Evolutionary conservation across 1,284 basidiomycete genomes (phyloP).

Genomic region (Papiliotrema fonsecae): DNA sequence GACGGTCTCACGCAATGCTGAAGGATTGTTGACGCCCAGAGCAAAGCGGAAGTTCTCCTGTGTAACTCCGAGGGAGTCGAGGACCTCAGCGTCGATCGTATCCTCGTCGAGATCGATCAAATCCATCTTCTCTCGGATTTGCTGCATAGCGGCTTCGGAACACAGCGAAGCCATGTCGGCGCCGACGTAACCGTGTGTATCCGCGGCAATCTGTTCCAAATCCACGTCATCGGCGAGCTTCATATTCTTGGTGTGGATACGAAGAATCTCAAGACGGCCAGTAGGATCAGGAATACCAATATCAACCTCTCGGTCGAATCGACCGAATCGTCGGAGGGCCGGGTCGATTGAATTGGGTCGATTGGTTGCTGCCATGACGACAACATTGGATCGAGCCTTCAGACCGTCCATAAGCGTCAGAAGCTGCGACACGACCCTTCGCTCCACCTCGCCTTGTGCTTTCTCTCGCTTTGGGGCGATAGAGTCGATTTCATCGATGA

Average conservation of each 20-base stretch:
- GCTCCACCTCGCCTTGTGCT: conserved; percentile 99
- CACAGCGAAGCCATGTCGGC: conserved; percentile 95
- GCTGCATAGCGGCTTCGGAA: conserved; percentile 97
- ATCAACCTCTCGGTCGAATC: conserved; percentile 98
- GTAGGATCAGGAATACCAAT: conserved; percentile 99
- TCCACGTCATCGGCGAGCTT: conserved; percentile 97
- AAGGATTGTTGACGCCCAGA: conserved; percentile 91
- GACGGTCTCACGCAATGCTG: conserved; percentile 90
- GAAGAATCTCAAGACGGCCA: conserved; percentile 94
- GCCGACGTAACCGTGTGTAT: conserved; percentile 98
- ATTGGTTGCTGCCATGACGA: conserved; percentile 99
- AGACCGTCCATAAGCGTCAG: conserved; percentile 98
- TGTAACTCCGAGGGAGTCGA: conserved; percentile 90
- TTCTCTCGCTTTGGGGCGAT: conserved; percentile 99
- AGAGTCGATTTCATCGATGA: conserved; percentile 94
- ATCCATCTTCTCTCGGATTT: conserved; percentile 98
- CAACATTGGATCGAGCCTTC: conserved; percentile 96
- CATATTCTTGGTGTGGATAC: conserved; percentile 99
- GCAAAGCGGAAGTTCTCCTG: conserved; percentile 99
- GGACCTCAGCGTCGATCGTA: conserved; percentile 93
- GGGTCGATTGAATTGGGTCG: conserved; percentile 96
- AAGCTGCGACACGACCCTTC: conserved; percentile 96
- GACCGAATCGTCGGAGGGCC: conserved; percentile 93
- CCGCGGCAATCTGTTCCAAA: conserved; percentile 95
- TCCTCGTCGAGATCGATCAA: conserved; percentile 88